Conservation (phyloP, 208 protist genomes). For the Wallacemonas collosoma region DNA sequence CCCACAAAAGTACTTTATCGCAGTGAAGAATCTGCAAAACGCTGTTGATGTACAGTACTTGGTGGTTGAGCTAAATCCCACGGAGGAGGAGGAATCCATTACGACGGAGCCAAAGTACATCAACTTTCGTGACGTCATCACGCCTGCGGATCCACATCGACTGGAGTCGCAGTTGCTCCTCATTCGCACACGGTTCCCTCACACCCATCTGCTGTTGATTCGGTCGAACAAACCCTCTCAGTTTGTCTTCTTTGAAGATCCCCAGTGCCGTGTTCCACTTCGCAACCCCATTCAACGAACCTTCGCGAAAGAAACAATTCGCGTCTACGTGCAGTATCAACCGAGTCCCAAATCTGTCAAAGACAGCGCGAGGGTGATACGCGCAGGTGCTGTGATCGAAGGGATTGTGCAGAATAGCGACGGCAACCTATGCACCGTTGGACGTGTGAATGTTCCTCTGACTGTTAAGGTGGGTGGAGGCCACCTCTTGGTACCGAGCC, state of each 20-base stretch:
- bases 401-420: conserved; percentile 46
- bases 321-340: conserved; percentile 70
- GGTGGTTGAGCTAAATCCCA: conserved; percentile 78
- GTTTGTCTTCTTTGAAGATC: conserved; percentile 75
- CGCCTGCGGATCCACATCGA: conserved; percentile 53
- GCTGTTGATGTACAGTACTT: conserved; percentile 67
- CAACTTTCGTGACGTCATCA: conserved; percentile 65
- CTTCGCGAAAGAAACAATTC: conserved; percentile 65
- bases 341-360: conserved; percentile 56
- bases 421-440: conserved; percentile 47
- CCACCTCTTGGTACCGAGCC: conserved; percentile 37
- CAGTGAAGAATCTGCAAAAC: conserved; percentile 80
- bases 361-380: conserved; percentile 42
- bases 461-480: conserved; percentile 60
- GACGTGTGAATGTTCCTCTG: conserved; percentile 44
- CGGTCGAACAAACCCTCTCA: conserved; percentile 78
- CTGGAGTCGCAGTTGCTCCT: conserved; percentile 68
- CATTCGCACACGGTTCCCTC: conserved; percentile 61
- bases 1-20: conserved; percentile 85
- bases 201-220: conserved; percentile 68
- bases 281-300: conserved; percentile 51
- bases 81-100: conserved; percentile 62
- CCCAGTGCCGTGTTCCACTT: conserved; percentile 65
- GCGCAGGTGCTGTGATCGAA: conserved; percentile 76
- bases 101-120: conserved; percentile 63